phyloP scores from a whole-genome alignment of 306 rosid species.

The Rosa lucieae region DNA sequence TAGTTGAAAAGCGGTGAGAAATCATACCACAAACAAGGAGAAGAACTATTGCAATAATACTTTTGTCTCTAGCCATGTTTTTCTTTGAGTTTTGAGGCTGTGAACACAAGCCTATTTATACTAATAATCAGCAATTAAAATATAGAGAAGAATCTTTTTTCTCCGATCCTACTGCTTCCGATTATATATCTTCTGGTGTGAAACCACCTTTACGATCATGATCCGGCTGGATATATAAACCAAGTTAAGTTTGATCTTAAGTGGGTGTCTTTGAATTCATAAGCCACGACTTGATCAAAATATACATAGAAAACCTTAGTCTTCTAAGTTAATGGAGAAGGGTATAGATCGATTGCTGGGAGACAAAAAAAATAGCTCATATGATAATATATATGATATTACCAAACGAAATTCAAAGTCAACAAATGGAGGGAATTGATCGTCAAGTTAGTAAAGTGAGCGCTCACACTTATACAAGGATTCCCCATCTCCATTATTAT shows the following conservation, averaged over 20 bases:
- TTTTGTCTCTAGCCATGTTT: not conserved
- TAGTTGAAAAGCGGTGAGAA: not conserved
- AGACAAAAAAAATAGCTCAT: not conserved
- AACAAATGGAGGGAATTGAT: not conserved
- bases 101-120: not conserved
- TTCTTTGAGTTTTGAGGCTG: not conserved
- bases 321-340: not conserved
- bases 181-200: not conserved
- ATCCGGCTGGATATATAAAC: not conserved
- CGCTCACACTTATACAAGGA: no score
- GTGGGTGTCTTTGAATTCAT: not conserved
- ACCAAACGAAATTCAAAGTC: not conserved
- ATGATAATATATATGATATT: no score
- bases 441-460: not conserved
- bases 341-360: not conserved
- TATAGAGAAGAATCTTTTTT: not conserved
- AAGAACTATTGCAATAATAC: not conserved
- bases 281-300: not conserved
- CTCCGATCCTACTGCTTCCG: not conserved
- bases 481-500: no score
- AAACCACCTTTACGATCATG: not conserved
- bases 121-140: not conserved
- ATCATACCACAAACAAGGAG: conserved; percentile 8
- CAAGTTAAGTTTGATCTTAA: not conserved
- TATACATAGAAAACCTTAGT: not conserved